Evolutionary conservation across 2,329 filamentous ascomycete genomes (phyloP).

Genomic region (Epichloe scottii): DNA sequence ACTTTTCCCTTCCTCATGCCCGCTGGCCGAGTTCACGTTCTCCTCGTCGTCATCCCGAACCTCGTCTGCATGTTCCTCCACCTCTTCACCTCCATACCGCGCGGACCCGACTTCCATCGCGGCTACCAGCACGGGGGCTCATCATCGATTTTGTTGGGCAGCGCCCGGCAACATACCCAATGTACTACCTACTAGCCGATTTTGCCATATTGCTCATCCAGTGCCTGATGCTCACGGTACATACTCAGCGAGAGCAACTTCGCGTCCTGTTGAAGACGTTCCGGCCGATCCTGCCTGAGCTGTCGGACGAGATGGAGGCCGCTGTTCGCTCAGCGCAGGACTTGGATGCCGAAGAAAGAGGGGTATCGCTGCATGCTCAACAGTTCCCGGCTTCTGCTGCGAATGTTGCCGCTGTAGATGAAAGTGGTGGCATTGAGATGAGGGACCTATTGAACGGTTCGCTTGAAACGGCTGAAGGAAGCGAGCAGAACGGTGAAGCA

Average conservation of each 20-base stretch:
- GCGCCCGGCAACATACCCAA: constrained; percentile 43
- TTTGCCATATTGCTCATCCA: constrained; percentile 43
- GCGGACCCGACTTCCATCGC: constrained; percentile 46
- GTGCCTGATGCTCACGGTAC: constrained; percentile 51
- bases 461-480: constrained; percentile 13
- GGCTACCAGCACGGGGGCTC: constrained; percentile 57
- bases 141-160: constrained; percentile 59
- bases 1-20: constrained; percentile 41
- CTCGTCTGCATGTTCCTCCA: constrained; percentile 49
- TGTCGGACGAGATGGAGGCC: constrained; percentile 14
- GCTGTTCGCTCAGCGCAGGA: constrained; percentile 30
- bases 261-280: constrained; percentile 33
- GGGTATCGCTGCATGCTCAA: constrained; percentile 20
- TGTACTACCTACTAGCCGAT: constrained; percentile 44
- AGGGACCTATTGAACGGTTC: constrained; percentile 16
- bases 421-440: constrained; percentile 33
- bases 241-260: constrained; percentile 46
- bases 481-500: constrained; percentile 15
- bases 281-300: constrained; percentile 19
- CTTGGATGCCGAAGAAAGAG: constrained; percentile 44
- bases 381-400: constrained; percentile 17
- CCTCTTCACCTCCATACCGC: constrained; percentile 39
- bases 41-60: constrained; percentile 46
- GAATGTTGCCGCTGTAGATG: constrained; percentile 17
- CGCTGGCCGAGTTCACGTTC: constrained; percentile 43